Base-by-base conservation (phyloP, 805 yeast genomes). In the Starmerella roubikii region DNA sequence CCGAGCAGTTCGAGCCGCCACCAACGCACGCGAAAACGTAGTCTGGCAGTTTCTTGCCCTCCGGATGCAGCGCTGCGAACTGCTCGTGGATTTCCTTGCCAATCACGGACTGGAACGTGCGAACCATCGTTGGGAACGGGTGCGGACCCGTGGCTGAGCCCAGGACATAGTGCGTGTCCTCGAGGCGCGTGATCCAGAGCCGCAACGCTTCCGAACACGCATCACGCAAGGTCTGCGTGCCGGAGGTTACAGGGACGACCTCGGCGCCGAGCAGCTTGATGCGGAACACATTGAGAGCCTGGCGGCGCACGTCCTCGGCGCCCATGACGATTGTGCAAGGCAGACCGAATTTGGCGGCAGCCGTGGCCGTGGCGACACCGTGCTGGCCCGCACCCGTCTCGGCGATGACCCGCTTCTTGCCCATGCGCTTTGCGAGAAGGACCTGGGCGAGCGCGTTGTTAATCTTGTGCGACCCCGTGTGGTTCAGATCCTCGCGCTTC, bases 61-160 rank as follows among this genome's bases (percentile, higher is more conserved):
- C 36, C 45, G 73, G 65, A 59, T 82, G 84, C 51, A 78, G 64
- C 49, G 71, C 74, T 49, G 72, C 74, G 65, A 86, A 86, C 64
- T 91, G 94, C 59, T 81, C 78, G 62, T 82, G 85, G 33, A 95
- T 82, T 66, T 91, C 99, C 37, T 75, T 69, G 52, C 99, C 99
- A 61, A 91, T 91, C 25, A 91, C 93, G 57, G 86, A 74, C 69
- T 91, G 99, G 84, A 91, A 86, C 15, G 98, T 88, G 66, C 97
- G 79, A 25, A 91, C 99, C 59, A 91, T 71, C 16, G 94, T 85
- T 46, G 99, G 99, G 67, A 85, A 91, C 35, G 99, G 99, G 61
- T 91, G 97, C 29, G 99, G 99, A 28, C 99, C 99, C 57, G 91
- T 88, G 32, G 97, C 98, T 2, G 96, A 84, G 37, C 99, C 99